A percentile compares a stretch with the other conserved stretches of the same genome.
Conservation (phyloP, 805 yeast genomes). For the Nakazawaea molendinolei region DNA sequence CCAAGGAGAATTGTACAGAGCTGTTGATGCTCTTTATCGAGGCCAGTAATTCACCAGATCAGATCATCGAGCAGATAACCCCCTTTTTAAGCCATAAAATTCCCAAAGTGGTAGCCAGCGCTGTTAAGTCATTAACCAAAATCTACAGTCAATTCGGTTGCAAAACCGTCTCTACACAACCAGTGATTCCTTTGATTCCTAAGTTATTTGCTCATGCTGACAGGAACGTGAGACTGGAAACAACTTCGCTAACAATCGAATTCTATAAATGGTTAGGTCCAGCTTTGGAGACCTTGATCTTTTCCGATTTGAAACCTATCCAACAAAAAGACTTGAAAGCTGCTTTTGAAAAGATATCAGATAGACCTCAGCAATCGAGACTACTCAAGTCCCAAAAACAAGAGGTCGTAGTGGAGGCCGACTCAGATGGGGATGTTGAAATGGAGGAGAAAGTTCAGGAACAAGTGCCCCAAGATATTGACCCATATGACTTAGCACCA, state of each 20-base stretch:
- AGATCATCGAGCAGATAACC: slow-evolving; percentile 57
- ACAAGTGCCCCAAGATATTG: slow-evolving; percentile 27
- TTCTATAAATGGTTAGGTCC: slow-evolving; percentile 71
- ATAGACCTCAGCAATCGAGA: slow-evolving; percentile 46
- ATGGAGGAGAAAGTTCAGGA: slow-evolving; percentile 26
- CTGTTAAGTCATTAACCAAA: slow-evolving; percentile 47
- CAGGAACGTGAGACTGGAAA: slow-evolving; percentile 74
- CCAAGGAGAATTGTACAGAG: slow-evolving; percentile 59
- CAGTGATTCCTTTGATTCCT: slow-evolving; percentile 50
- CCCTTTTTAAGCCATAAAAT: slow-evolving; percentile 56
- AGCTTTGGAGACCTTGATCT: slow-evolving; percentile 48
- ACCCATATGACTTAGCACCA: slow-evolving; percentile 65
- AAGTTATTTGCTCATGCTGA: slow-evolving; percentile 82
- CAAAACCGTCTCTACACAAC: slow-evolving; percentile 47
- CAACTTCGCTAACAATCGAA: slow-evolving; percentile 61
- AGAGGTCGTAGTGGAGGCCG: slow-evolving; percentile 16
- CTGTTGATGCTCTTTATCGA: slow-evolving; percentile 60
- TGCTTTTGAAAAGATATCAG: slow-evolving; percentile 49
- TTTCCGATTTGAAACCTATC: slow-evolving; percentile 77
- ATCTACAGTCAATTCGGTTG: slow-evolving; percentile 62
- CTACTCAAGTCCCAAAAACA: slow-evolving; percentile 45
- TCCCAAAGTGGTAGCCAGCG: slow-evolving; percentile 75
- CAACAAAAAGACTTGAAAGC: slow-evolving; percentile 80
- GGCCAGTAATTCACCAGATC: slow-evolving; percentile 45
- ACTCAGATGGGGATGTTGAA: slow-evolving; percentile 31